phyloP scores from a whole-genome alignment of 805 yeast species.

The Candida orba region DNA sequence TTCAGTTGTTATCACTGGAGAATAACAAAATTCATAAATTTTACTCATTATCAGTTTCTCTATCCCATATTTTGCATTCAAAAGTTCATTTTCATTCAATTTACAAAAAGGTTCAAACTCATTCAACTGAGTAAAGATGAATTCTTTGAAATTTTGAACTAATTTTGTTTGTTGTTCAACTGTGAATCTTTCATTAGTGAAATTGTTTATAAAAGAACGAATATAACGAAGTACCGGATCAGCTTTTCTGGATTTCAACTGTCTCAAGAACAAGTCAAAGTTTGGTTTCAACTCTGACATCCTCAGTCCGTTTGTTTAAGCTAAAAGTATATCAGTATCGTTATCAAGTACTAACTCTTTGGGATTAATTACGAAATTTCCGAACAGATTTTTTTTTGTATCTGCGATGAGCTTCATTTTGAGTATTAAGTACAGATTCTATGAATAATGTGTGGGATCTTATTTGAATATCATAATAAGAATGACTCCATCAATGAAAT shows the following conservation, averaged over 20 bases:
- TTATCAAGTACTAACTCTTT: too few species aligned
- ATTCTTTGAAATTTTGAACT: constrained; percentile 66
- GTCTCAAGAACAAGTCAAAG: constrained; percentile 71
- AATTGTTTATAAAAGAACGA: constrained; percentile 75
- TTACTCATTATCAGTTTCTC: constrained; percentile 91
- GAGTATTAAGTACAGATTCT: background rate
- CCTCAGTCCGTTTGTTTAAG: background rate
- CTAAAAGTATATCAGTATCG: too few species aligned
- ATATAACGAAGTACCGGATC: constrained; percentile 86
- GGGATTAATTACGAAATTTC: background rate
- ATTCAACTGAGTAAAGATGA: constrained; percentile 57
- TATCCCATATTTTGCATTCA: constrained; percentile 80
- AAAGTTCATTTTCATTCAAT: constrained; percentile 51
- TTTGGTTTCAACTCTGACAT: constrained; percentile 43
- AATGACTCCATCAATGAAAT: background rate
- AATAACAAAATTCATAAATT: constrained; percentile 66
- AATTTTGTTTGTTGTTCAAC: constrained; percentile 68
- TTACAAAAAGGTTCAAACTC: constrained; percentile 67
- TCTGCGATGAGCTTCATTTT: background rate
- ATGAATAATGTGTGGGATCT: constrained; percentile 52
- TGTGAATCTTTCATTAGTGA: constrained; percentile 34
- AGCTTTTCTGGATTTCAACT: constrained; percentile 66
- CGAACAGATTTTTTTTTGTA: background rate
- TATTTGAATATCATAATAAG: constrained; percentile 28
- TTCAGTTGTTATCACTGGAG: constrained; percentile 51